Base-by-base conservation (phyloP, 2,329 filamentous ascomycete genomes). In the Pseudopyricularia javanii region DNA sequence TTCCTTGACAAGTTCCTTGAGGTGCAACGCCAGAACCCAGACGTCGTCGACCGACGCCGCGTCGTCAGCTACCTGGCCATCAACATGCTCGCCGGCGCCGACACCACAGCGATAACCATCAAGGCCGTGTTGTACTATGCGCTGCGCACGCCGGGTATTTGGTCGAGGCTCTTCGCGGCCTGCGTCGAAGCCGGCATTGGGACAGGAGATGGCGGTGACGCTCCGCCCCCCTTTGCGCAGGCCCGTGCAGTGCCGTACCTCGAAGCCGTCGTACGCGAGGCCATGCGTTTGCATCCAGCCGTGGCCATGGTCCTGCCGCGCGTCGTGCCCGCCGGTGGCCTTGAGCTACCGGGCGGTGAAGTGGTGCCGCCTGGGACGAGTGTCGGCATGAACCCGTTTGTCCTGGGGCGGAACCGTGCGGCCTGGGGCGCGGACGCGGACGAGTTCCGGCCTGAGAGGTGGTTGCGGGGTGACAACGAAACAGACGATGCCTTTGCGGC, bases 201-300 rank as follows among this genome's bases (percentile, higher is more conserved):
- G 2, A 9, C 4, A 8, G 11, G 37, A n/a, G 32, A 28, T n/a
- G 50, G 40, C 3, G 57, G 28, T 1, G 47, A 52, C 11, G 20
- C 24, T 35, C 17, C 49, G 15, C 28, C 50, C 3, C 26, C 53
- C 5, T 56, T 49, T 49, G 49, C 51, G 3, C 55, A 53, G 17
- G 56, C 63, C 34, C 65, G 57, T 26, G 61, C 59, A 26, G 62
- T 69, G 11, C 65, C 63, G 17, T 74, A 78, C 58, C 68, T 80
- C 9, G 67, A 74, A 45, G 76, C 76, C 3, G 70, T 76, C 2
- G 67, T 80, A 20, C 72, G 70, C 20, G 79, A 82, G 59, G 67
- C 71, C 1, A 62, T 74, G 56, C 69, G 76, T 3, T 61, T 77
- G 11, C 73, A 77, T 56, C 74, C 76, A 1, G 68, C 66, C 2